Evolutionary conservation across 495 filamentous ascomycete genomes (phyloP).

Genomic region (Podospora australis): DNA sequence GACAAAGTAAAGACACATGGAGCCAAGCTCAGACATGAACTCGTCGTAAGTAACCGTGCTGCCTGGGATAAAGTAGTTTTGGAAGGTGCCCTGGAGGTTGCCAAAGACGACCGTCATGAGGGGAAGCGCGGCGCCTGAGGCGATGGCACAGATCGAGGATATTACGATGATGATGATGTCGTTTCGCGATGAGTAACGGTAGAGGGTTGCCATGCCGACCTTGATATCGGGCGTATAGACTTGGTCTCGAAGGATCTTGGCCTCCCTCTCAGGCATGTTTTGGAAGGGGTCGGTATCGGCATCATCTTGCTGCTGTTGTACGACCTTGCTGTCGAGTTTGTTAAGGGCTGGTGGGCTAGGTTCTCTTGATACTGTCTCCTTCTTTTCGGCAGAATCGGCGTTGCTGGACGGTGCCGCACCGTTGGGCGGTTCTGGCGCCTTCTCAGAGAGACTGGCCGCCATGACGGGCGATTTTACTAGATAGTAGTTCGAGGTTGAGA

Average conservation of each 20-base stretch:
- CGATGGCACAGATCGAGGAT: slow-evolving; percentile 61
- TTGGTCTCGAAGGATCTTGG: slow-evolving; percentile 61
- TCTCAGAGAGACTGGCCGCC: too few relatives aligned
- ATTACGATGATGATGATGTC: slow-evolving; percentile 69
- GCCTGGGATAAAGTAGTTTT: slow-evolving; percentile 47
- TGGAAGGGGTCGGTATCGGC: slow-evolving; percentile 42
- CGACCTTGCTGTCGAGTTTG: slow-evolving; percentile 49
- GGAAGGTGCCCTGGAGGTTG: slow-evolving; percentile 65
- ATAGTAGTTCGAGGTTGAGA: too few relatives aligned
- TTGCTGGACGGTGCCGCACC: too few relatives aligned
- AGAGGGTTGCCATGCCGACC: slow-evolving; percentile 60
- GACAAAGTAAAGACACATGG: slow-evolving; percentile 78
- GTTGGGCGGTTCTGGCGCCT: too few relatives aligned
- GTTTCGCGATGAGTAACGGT: slow-evolving; percentile 69
- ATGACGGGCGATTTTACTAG: too few relatives aligned
- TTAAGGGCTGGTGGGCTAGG: slow-evolving; percentile 16
- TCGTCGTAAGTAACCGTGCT: slow-evolving; percentile 36
- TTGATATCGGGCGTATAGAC: slow-evolving; percentile 60
- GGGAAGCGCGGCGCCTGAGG: slow-evolving; percentile 73
- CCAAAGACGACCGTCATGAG: slow-evolving; percentile 87
- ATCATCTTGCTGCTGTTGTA: slow-evolving; percentile 21
- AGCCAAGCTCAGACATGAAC: slow-evolving; percentile 55
- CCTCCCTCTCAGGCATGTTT: slow-evolving; percentile 56
- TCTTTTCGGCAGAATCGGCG: too few relatives aligned
- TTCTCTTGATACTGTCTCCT: slow-evolving; percentile 1